Conservation (phyloP, 2,329 filamentous ascomycete species). For the Chrysoporthe puriensis region DNA sequence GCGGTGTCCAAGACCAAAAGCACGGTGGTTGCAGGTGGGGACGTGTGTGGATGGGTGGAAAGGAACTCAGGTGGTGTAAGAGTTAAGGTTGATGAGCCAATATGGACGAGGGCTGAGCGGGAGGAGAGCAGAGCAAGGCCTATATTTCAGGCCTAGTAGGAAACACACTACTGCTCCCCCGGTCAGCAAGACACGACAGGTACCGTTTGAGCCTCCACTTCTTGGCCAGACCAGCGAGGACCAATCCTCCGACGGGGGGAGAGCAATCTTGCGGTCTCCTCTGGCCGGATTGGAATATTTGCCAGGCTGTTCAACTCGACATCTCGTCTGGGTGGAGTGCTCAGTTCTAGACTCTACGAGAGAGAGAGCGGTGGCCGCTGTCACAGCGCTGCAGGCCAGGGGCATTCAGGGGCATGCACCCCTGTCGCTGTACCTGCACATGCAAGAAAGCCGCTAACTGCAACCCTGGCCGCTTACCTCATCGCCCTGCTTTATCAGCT, state of each 20-base stretch:
- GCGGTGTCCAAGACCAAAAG: slow-evolving; percentile 7
- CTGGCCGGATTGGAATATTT: neutral
- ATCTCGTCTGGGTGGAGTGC: no score
- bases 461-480: neutral
- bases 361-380: neutral
- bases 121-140: neutral
- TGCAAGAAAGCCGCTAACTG: neutral
- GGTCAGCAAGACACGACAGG: neutral
- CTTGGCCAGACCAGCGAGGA: neutral
- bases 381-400: neutral
- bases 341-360: no score
- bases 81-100: neutral
- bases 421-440: slow-evolving; percentile 3
- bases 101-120: neutral
- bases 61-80: neutral
- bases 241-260: neutral
- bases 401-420: slow-evolving; percentile 9
- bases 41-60: slow-evolving; percentile 17
- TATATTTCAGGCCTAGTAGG: slow-evolving; percentile 10
- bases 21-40: slow-evolving; percentile 4
- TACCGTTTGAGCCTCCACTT: neutral
- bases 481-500: slow-evolving; percentile 28
- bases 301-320: no score
- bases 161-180: slow-evolving; percentile 8
- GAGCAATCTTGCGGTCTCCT: neutral